These are phyloP conservation scores for Reticulascus tulasneorum DNA, from an alignment of 2,329 filamentous ascomycete species.

Conservation along the genomic window DNA sequence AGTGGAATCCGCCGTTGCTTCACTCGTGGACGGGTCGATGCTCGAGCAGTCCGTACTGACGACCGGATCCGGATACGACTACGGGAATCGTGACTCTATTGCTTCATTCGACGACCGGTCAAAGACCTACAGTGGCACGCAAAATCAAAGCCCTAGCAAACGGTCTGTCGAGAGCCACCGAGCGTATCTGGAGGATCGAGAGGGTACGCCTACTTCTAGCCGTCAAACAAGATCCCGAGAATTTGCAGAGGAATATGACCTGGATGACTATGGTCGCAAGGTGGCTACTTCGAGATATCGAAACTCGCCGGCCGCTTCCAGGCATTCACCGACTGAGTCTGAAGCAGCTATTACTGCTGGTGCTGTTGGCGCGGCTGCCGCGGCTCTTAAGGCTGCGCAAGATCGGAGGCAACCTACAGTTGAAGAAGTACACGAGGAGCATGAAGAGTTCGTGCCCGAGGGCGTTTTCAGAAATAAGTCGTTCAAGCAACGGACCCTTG, in stretches of 20 bases:
- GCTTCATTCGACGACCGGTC: slow-evolving; percentile 27
- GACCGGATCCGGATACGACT: slow-evolving; percentile 36
- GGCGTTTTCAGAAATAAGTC: slow-evolving; percentile 59
- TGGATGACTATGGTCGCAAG: slow-evolving; percentile 56
- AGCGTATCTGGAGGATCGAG: slow-evolving; percentile 34
- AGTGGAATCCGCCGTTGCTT: slow-evolving; percentile 88
- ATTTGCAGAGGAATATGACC: slow-evolving; percentile 50
- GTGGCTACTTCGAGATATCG: slow-evolving; percentile 41
- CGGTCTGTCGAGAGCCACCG: slow-evolving; percentile 34
- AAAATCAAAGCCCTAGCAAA: slow-evolving; percentile 38
- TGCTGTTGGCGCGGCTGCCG: slow-evolving; percentile 50
- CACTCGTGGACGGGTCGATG: slow-evolving; percentile 72
- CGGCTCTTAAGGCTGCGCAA: slow-evolving; percentile 46
- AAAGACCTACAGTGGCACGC: slow-evolving; percentile 23
- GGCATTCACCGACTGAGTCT: slow-evolving; percentile 50
- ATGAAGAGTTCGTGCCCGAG: slow-evolving; percentile 36
- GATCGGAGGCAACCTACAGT: slow-evolving; percentile 34
- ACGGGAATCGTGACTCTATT: slow-evolving; percentile 29
- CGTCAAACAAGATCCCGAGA: slow-evolving; percentile 39
- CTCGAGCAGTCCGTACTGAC: slow-evolving; percentile 67
- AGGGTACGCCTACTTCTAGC: slow-evolving; percentile 28
- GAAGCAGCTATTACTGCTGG: slow-evolving; percentile 55
- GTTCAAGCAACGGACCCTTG: slow-evolving; percentile 61
- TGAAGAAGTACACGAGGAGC: slow-evolving; percentile 27
- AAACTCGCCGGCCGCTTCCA: slow-evolving; percentile 50